Evolutionary conservation across 768 basidiomycete genomes (phyloP), one percentile per base, ranked within the genome.

Genomic region (Pholiota molesta): DNA sequence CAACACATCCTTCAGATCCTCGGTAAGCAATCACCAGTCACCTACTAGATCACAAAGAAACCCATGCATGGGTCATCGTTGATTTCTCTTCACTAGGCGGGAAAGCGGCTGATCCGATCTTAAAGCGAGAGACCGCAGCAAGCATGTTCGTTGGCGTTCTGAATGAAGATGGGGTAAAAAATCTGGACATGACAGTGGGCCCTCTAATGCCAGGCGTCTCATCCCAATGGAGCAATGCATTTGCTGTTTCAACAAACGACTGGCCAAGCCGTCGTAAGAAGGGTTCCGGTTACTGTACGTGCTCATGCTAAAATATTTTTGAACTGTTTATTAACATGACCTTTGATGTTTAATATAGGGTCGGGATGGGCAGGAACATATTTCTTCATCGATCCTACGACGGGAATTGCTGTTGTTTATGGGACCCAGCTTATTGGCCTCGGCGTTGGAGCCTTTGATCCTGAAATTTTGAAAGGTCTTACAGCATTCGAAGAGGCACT

Each of bases 201-300:
- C 8, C 57, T 29, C 33, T 37, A 29, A 21, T 52, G 40, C 29
- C 35, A 23, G 39, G 55, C 35, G 7, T 37, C 13, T 23, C 26
- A 45, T 11, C 63, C 67, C 14, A 37, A 37, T 66, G 60, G 61
- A 69, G 72, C 57, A 68, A 59, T 19, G 76, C 66, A 3, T 57
- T 73, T 13, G 68, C 69, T 44, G 13, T 77, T 7, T 60, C 54
- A 3, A 71, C 68, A 0, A 53, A 40, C 0, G 75, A 77, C 58
- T 66, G 62, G 52, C 70, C 71, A 0, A 72, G 53, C 0, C 49
- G 63, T 5, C 63, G 66, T 14, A 64, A 54, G 39, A 62, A 64
- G 42, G 63, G 63, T 29, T 28, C 47, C n/a, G 66, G 35, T 26
- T 61, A 47, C 21, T 65, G 63, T 67, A 23, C 26, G 63, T 61